Evolutionary conservation across 257 asterid species (phyloP).

Genomic region (Scutellaria minor): DNA sequence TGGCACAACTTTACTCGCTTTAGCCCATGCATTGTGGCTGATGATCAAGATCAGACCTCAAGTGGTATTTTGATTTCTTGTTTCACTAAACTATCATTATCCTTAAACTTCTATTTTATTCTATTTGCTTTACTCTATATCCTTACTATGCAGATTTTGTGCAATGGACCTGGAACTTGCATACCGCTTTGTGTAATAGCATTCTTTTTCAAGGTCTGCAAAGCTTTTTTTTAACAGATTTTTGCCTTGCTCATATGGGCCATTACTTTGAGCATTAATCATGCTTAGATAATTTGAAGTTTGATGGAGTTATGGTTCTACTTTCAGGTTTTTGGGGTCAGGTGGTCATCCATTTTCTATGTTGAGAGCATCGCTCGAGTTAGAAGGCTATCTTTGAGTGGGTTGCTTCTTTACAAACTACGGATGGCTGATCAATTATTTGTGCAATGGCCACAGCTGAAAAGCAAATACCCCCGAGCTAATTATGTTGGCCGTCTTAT

Average conservation of each 20-base stretch:
- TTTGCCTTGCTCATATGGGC: slow-evolving; percentile 23
- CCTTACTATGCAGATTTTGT: slow-evolving; percentile 60
- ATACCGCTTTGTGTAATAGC: slow-evolving; percentile 78
- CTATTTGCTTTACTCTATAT: slow-evolving; percentile 1
- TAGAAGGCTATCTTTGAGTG: slow-evolving; percentile 83
- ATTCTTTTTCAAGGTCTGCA: slow-evolving; percentile 74
- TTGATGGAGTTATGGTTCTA: slow-evolving; percentile 13
- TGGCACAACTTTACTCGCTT: slow-evolving; percentile 82
- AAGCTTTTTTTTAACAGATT: background rate
- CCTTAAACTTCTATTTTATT: background rate
- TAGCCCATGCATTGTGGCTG: slow-evolving; percentile 82
- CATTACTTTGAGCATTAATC: slow-evolving; percentile 20
- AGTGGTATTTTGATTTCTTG: slow-evolving; percentile 63
- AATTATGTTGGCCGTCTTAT: slow-evolving; percentile 85
- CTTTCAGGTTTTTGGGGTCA: slow-evolving; percentile 72
- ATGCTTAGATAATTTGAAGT: slow-evolving; percentile 7
- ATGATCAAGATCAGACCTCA: slow-evolving; percentile 91
- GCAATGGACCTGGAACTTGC: slow-evolving; percentile 98
- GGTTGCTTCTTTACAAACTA: slow-evolving; percentile 76
- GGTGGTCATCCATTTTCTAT: slow-evolving; percentile 88
- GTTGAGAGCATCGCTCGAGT: slow-evolving; percentile 98
- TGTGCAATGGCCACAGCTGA: slow-evolving; percentile 93
- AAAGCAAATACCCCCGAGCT: slow-evolving; percentile 78
- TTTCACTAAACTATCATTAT: background rate
- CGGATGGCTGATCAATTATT: slow-evolving; percentile 83